Evolutionary conservation across 1,284 basidiomycete species (phyloP), one percentile per base, ranked within the genome.

Genomic region (Ganoderma boninense): DNA sequence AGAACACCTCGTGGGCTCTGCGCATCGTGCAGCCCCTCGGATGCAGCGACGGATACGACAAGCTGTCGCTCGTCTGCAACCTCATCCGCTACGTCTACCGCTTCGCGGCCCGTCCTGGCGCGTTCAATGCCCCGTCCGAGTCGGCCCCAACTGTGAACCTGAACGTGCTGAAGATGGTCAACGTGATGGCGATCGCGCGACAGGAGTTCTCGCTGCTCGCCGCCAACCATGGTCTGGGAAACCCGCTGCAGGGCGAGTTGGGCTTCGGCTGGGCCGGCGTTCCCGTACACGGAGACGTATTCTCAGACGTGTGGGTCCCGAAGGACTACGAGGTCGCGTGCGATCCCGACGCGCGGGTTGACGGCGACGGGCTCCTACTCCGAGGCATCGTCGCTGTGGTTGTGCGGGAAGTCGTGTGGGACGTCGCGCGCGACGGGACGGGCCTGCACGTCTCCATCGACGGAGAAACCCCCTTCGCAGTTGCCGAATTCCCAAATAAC

Each of bases 21-120:
- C 62, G 66, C 7, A 59, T 73, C 32, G 70, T 73, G 20, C 67
- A 68, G n/a, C 57, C 42, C 13, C 68, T 73, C 8, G 72, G 68
- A n/a, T 71, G 72, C 26, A 70, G 68, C 46, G 70, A 73, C 67
- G 68, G 70, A 10, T 73, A 73, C 67, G 72, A 73, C 70, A 71
- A 71, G 38, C 49, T 64, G 1, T 65, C 72, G 18, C 68, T 73
- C 6, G 57, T 71, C 2, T 70, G 68, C 59, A 73, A 73, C 54
- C 68, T 73, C 40, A 23, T 71, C 2, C 72, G 72, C 29, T 61
- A 65, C 66, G 44, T 66, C 14, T 67, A 69, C 49, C 64, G 38
- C 43, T 73, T 73, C 54, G 18, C 40, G 2, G 26, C 61, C 6
- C 72, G 70, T 10, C 72, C 72, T 4, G 65, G 42, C 3, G 72